Evolutionary conservation across 2,329 filamentous ascomycete genomes (phyloP).

Genomic region (Ophiocordyceps camponoti-rufipedis): DNA sequence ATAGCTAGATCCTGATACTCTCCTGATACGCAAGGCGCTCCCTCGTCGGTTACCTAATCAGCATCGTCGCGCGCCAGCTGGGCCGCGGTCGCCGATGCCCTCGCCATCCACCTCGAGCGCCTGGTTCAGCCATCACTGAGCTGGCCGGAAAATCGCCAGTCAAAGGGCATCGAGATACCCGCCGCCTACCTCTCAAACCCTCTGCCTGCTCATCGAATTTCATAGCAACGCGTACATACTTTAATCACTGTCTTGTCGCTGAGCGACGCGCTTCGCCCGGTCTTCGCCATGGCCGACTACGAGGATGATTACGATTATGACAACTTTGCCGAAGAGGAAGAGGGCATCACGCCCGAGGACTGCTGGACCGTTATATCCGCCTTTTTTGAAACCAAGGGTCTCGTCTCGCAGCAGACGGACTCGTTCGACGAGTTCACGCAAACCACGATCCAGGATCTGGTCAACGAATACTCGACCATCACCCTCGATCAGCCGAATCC

Average conservation of each 20-base stretch:
- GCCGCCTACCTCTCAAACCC: no score
- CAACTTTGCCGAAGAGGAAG: slow-evolving; percentile 48
- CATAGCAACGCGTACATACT: no score
- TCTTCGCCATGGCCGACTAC: slow-evolving; percentile 32
- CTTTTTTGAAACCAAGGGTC: slow-evolving; percentile 89
- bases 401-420: slow-evolving; percentile 94
- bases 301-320: slow-evolving; percentile 46
- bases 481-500: slow-evolving; percentile 89
- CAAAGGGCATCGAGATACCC: background rate
- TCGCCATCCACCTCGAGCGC: slow-evolving; percentile 13
- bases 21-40: background rate
- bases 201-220: no score
- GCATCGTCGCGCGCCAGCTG: background rate
- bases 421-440: slow-evolving; percentile 96
- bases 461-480: slow-evolving; percentile 79
- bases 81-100: slow-evolving; percentile 12
- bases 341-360: slow-evolving; percentile 81
- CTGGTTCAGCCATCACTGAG: slow-evolving; percentile 13
- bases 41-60: no score
- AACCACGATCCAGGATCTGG: slow-evolving; percentile 84
- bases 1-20: no score
- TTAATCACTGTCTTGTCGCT: no score
- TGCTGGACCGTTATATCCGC: slow-evolving; percentile 96
- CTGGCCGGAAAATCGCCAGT: slow-evolving; percentile 4
- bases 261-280: background rate